phyloP scores from a whole-genome alignment of 176 grass and related monocot species.

The Thalia dealbata region DNA sequence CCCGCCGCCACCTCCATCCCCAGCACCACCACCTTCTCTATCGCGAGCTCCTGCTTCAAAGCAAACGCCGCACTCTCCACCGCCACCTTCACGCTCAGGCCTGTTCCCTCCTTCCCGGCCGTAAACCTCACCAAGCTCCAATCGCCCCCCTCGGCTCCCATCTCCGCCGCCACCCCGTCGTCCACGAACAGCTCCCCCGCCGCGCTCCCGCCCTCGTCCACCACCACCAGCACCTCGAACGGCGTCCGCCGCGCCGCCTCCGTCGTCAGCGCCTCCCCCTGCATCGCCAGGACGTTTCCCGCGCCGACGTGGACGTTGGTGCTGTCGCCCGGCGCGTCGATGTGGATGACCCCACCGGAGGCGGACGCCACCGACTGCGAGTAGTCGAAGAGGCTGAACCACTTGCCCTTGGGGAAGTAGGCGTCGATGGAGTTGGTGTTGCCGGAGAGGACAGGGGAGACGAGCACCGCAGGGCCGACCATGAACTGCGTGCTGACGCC shows the following conservation, averaged over 20 bases:
- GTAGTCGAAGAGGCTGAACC: conserved; percentile 64
- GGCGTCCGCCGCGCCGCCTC: conserved; percentile 20
- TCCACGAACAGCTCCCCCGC: conserved; percentile 56
- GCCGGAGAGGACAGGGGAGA: conserved; percentile 46
- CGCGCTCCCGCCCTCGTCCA: conserved; percentile 28
- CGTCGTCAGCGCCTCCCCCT: conserved; percentile 38
- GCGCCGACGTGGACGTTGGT: conserved; percentile 56
- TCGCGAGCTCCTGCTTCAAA: neutral
- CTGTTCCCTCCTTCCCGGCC: neutral
- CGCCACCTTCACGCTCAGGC: conserved; percentile 16
- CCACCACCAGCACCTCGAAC: conserved; percentile 56
- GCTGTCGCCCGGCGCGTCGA: conserved; percentile 38
- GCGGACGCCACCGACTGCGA: conserved; percentile 8
- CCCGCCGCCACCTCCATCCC: neutral
- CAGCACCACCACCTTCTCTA: conserved; percentile 9
- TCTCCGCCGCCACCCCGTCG: conserved; percentile 56
- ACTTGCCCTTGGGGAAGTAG: conserved; percentile 54
- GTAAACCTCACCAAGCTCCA: conserved; percentile 48
- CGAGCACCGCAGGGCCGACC: conserved; percentile 48
- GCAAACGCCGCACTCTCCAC: neutral
- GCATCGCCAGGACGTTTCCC: conserved; percentile 45
- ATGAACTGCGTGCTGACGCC: conserved; percentile 50
- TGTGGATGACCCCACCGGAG: conserved; percentile 26
- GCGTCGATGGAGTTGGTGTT: conserved; percentile 37
- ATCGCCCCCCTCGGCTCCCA: conserved; percentile 24